These are phyloP conservation scores for Tricholoma sp. DNA, from an alignment of 768 basidiomycete species.

Conservation along the genomic window DNA sequence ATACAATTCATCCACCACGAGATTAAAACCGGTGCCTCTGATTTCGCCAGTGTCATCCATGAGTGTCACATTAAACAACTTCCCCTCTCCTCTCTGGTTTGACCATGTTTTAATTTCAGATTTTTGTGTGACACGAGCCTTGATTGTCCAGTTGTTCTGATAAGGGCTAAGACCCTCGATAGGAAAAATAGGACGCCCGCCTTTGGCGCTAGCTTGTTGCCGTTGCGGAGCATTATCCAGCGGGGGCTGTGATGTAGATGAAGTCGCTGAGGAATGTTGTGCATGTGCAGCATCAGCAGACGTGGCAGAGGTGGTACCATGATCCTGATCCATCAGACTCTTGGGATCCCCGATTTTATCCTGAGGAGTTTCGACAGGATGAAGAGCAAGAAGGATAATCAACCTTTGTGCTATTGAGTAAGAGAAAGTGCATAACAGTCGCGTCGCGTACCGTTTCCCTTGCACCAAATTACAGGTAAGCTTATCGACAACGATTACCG, in stretches of 20 bases:
- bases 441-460: slow-evolving; percentile 63
- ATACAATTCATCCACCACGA: slow-evolving; percentile 76
- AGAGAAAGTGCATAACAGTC: slow-evolving; percentile 1
- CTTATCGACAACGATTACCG: slow-evolving; percentile 65
- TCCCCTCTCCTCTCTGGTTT: slow-evolving; percentile 88
- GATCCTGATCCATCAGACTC: slow-evolving; percentile 23
- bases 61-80: slow-evolving; percentile 86
- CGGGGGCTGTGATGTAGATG: slow-evolving; percentile 16
- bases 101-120: slow-evolving; percentile 87
- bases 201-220: slow-evolving; percentile 17
- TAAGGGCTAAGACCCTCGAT: slow-evolving; percentile 96
- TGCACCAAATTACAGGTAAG: slow-evolving; percentile 83
- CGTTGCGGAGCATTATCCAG: slow-evolving; percentile 5
- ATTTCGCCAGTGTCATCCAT: slow-evolving; percentile 97
- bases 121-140: slow-evolving; percentile 87
- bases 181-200: slow-evolving; percentile 50
- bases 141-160: slow-evolving; percentile 98
- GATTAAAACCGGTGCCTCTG: slow-evolving; percentile 86
- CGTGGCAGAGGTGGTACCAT: slow-evolving; percentile 13
- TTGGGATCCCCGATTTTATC: slow-evolving; percentile 74
- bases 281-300: slow-evolving; percentile 18
- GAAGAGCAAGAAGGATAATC: slow-evolving; percentile 71
- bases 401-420: slow-evolving; percentile 44
- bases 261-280: slow-evolving; percentile 24
- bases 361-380: slow-evolving; percentile 43